Evolutionary conservation across 2,329 filamentous ascomycete species (phyloP).

Genomic region (Metarhizium rileyi): DNA sequence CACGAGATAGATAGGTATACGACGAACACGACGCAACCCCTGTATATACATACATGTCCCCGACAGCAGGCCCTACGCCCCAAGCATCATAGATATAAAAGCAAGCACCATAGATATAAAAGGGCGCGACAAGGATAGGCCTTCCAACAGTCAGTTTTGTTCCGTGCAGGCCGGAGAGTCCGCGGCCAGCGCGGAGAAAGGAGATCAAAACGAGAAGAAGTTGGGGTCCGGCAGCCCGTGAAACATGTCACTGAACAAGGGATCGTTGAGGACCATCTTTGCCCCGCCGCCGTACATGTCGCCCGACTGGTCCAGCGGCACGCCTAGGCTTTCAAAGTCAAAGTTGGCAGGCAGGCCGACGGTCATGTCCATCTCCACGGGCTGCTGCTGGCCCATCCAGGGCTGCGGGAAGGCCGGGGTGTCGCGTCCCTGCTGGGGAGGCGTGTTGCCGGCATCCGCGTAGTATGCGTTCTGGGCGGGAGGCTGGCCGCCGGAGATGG

Average conservation of each 20-base stretch:
- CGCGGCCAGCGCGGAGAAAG: neutral
- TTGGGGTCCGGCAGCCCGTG: constrained; percentile 23
- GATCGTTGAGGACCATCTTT: constrained; percentile 28
- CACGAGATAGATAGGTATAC: too few species aligned
- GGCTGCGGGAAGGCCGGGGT: constrained; percentile 3
- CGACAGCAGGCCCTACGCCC: too few species aligned
- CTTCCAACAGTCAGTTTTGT: too few species aligned
- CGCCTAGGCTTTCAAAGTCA: constrained; percentile 21
- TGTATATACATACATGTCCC: too few species aligned
- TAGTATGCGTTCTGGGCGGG: constrained; percentile 27
- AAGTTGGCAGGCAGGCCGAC: constrained; percentile 16
- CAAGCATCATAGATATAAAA: too few species aligned
- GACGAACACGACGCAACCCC: too few species aligned
- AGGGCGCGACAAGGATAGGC: too few species aligned
- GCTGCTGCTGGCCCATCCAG: constrained; percentile 8
- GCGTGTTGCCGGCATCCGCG: neutral
- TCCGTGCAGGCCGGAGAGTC: too few species aligned
- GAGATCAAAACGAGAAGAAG: constrained; percentile 24
- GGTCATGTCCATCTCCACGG: constrained; percentile 11
- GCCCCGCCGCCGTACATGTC: constrained; percentile 23
- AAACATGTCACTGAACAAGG: constrained; percentile 29
- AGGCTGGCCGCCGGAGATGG: constrained; percentile 14
- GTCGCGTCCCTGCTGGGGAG: constrained; percentile 5
- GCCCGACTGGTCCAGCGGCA: constrained; percentile 16
- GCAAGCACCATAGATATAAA: too few species aligned